These are phyloP conservation scores for Tagetes erecta DNA, from an alignment of 129 eudicot species.

Conservation along the genomic window DNA sequence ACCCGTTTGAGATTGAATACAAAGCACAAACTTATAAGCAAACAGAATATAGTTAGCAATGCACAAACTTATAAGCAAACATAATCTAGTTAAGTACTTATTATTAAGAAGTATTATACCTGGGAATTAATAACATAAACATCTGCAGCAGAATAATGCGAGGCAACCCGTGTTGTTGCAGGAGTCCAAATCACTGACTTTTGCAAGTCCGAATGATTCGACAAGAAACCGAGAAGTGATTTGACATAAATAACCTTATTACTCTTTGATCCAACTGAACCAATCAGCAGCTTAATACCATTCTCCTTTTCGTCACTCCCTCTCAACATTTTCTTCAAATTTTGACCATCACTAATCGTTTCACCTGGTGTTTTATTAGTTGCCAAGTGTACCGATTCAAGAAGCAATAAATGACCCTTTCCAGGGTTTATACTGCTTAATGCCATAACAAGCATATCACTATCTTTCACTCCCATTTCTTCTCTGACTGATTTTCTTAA, in stretches of 20 bases:
- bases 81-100: neutral
- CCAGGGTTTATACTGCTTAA: constrained; percentile 95
- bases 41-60: neutral
- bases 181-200: constrained; percentile 90
- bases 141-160: constrained; percentile 95
- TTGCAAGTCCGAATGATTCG: constrained; percentile 62
- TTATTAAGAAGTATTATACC: constrained; percentile 36
- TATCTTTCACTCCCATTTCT: constrained; percentile 84
- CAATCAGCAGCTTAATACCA: constrained; percentile 72
- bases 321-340: constrained; percentile 42
- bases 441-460: constrained; percentile 83
- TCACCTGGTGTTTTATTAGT: constrained; percentile 34
- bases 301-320: constrained; percentile 32
- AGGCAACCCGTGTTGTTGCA: constrained; percentile 91
- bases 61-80: neutral
- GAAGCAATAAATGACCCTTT: constrained; percentile 84
- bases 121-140: constrained; percentile 92
- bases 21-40: neutral
- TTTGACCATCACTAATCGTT: constrained; percentile 43
- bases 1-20: neutral
- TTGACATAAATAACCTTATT: constrained; percentile 84
- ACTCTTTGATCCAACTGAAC: constrained; percentile 96
- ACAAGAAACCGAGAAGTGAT: constrained; percentile 53
- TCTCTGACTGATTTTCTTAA: constrained; percentile 67
- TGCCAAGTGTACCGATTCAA: constrained; percentile 61